Evolutionary conservation across 176 grass and related monocot genomes (phyloP).

Genomic region (Bromus sterilis): DNA sequence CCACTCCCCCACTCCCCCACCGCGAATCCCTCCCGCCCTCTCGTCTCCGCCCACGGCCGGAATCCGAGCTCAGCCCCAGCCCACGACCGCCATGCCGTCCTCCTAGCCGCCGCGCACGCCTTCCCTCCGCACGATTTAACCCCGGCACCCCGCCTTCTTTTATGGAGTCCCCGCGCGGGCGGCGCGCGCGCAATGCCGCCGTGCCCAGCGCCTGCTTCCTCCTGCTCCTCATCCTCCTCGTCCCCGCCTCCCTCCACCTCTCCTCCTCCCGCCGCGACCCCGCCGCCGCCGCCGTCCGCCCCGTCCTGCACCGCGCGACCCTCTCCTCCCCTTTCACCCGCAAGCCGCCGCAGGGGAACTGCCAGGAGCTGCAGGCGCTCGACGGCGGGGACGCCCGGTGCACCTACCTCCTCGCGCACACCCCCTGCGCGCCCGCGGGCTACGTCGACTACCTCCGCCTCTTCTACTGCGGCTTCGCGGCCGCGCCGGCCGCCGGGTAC

Average conservation of each 20-base stretch:
- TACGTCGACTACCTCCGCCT: slow-evolving; percentile 74
- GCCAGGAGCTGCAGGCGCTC: slow-evolving; percentile 41
- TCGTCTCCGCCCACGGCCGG: background rate
- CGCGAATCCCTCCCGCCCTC: slow-evolving; percentile 2
- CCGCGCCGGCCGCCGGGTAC: slow-evolving; percentile 25
- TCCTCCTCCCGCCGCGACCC: background rate
- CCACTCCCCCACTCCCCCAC: background rate
- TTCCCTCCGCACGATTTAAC: slow-evolving; percentile 2
- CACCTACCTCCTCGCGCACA: slow-evolving; percentile 40
- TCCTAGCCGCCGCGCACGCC: too few relatives aligned
- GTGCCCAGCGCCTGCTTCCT: slow-evolving; percentile 50
- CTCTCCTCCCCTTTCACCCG: background rate
- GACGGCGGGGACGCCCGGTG: slow-evolving; percentile 22
- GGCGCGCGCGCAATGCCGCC: slow-evolving; percentile 34
- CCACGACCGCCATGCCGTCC: slow-evolving; percentile 22
- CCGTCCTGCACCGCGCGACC: background rate
- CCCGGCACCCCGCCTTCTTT: slow-evolving; percentile 8
- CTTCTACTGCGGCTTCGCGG: slow-evolving; percentile 65
- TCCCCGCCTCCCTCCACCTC: background rate
- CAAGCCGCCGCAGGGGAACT: background rate
- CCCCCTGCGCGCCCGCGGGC: slow-evolving; percentile 38
- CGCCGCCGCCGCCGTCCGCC: background rate
- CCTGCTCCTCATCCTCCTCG: slow-evolving; percentile 13
- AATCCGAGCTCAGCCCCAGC: background rate
- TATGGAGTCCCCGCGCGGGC: slow-evolving; percentile 42